These are phyloP conservation scores for Vitis rotundifolia DNA, from an alignment of 164 flowering plant genomes.

Conservation along the genomic window DNA sequence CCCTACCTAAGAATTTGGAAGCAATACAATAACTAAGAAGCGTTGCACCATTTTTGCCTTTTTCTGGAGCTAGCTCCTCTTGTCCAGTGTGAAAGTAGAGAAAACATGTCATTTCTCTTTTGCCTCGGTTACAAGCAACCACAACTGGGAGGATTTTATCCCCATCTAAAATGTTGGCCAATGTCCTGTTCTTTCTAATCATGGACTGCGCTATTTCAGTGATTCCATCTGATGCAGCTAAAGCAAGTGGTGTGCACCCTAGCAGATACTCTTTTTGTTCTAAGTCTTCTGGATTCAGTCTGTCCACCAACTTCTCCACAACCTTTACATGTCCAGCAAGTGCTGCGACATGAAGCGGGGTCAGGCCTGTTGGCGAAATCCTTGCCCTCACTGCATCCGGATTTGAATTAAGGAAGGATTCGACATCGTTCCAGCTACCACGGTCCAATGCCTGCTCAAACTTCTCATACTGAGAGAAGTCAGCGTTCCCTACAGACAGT, in stretches of 20 bases:
- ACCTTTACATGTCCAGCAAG: not conserved
- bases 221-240: not conserved
- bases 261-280: not conserved
- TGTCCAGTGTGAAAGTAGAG: not conserved
- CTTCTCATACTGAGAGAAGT: too few species aligned
- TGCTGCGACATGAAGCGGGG: conserved; percentile 4
- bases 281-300: not conserved
- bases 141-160: not conserved
- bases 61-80: not conserved
- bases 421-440: not conserved
- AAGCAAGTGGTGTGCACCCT: not conserved
- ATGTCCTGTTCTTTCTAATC: not conserved
- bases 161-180: not conserved
- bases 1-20: too few species aligned
- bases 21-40: too few species aligned
- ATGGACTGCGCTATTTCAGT: not conserved
- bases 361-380: not conserved
- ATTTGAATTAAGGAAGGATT: not conserved
- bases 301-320: not conserved
- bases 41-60: too few species aligned
- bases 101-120: not conserved
- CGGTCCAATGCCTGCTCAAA: not conserved
- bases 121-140: not conserved
- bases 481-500: too few species aligned
- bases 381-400: not conserved